These are phyloP conservation scores for Aureobasidium musti DNA, from an alignment of 2,329 filamentous ascomycete species.

Conservation along the genomic window DNA sequence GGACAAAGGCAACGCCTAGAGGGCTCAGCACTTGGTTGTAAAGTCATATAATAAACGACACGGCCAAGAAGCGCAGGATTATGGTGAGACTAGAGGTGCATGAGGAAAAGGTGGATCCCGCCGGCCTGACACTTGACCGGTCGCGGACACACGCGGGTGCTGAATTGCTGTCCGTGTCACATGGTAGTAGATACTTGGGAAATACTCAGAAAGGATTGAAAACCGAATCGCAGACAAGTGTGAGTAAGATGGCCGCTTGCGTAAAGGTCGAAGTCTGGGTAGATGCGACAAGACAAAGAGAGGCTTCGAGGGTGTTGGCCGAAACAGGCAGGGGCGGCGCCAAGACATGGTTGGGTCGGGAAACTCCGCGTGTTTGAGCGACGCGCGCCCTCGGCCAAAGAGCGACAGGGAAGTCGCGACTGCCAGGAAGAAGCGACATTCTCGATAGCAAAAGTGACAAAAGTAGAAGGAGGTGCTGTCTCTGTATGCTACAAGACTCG, in stretches of 20 bases:
- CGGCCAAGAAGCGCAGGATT: neutral
- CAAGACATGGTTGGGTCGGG: neutral
- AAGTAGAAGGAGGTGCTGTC: neutral
- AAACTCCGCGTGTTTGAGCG: neutral
- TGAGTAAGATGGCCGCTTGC: neutral
- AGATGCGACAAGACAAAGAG: neutral
- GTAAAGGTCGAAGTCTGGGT: neutral
- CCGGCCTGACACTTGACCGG: neutral
- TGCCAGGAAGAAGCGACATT: neutral
- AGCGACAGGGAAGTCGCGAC: slow-evolving; percentile 2
- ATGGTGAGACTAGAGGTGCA: neutral
- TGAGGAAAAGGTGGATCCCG: neutral
- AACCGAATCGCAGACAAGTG: too few species aligned
- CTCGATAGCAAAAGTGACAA: neutral
- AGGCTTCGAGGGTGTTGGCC: neutral
- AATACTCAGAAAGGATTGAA: too few species aligned
- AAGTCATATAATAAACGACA: neutral
- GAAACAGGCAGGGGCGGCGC: neutral
- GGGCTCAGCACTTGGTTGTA: too few species aligned
- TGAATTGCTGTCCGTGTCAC: neutral
- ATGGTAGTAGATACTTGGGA: too few species aligned
- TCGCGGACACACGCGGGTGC: neutral
- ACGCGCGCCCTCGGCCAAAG: neutral
- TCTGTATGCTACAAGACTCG: slow-evolving; percentile 8
- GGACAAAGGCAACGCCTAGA: too few species aligned